Conservation (phyloP, 306 rosid species). For the Prunus dulcis region DNA sequence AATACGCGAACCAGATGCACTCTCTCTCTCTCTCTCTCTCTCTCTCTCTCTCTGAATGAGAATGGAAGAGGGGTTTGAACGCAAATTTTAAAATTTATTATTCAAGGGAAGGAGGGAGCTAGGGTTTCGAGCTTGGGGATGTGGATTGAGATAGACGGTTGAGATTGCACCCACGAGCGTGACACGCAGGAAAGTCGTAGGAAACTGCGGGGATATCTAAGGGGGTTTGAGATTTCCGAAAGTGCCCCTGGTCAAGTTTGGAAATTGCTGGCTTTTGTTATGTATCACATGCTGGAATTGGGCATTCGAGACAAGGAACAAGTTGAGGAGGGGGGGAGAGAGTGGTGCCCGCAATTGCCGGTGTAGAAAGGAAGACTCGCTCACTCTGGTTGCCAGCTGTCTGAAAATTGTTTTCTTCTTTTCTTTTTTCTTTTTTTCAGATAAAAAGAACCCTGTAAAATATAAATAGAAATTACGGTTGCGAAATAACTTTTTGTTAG, state of each 20-base stretch:
- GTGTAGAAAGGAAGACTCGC: slow-evolving; percentile 27
- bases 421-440: too few relatives aligned
- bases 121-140: slow-evolving; percentile 65
- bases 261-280: background rate
- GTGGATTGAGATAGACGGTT: slow-evolving; percentile 46
- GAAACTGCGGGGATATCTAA: slow-evolving; percentile 47
- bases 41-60: background rate
- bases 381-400: slow-evolving; percentile 36
- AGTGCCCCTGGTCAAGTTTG: background rate
- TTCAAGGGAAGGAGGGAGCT: slow-evolving; percentile 18
- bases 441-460: too few relatives aligned
- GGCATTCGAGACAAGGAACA: slow-evolving; percentile 16
- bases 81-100: slow-evolving; percentile 27
- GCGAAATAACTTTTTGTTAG: too few relatives aligned
- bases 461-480: too few relatives aligned
- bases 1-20: background rate
- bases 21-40: background rate
- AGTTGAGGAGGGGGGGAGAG: slow-evolving; percentile 4
- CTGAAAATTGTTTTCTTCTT: background rate
- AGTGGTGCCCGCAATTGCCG: slow-evolving; percentile 40
- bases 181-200: slow-evolving; percentile 36
- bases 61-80: slow-evolving; percentile 7
- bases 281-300: slow-evolving; percentile 19
- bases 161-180: slow-evolving; percentile 28
- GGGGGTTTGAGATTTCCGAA: background rate